These are phyloP conservation scores for Saccharum officinarum DNA, from an alignment of 176 grass and related monocot genomes.

Conservation along the genomic window DNA sequence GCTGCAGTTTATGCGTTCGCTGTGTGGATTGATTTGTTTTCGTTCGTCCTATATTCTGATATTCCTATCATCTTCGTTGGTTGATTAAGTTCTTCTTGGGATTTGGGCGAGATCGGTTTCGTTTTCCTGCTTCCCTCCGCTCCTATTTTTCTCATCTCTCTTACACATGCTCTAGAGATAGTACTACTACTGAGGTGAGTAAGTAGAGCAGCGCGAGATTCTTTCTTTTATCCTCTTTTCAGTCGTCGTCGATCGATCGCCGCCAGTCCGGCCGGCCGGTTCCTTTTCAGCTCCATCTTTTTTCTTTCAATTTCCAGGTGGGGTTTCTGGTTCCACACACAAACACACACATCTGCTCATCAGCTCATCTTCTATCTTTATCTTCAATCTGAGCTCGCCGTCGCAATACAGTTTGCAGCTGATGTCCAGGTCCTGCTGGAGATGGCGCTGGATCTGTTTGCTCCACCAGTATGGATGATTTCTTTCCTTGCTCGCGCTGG, in stretches of 20 bases:
- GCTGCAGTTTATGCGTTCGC: no score
- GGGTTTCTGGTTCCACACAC: background rate
- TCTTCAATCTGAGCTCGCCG: background rate
- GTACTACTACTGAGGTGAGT: no score
- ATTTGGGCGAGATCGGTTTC: no score
- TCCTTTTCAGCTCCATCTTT: conserved; percentile 14
- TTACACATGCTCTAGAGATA: no score
- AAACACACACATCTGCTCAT: background rate
- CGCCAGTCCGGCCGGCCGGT: background rate
- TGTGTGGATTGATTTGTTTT: no score
- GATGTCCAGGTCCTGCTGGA: background rate
- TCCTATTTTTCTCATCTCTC: no score
- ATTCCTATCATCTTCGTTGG: no score
- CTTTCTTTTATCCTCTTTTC: background rate
- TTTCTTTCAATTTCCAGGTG: background rate
- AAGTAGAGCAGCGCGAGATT: no score
- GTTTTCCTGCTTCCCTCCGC: no score
- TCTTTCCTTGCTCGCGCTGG: background rate
- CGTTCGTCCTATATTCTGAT: no score
- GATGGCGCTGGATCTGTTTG: background rate
- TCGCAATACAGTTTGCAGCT: background rate
- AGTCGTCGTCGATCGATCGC: background rate
- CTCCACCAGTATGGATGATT: background rate
- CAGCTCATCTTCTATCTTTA: background rate
- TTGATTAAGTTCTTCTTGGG: no score